A percentile compares a stretch with the other conserved stretches of the same genome.
Evolutionary conservation across 208 protist genomes (phyloP).

Genomic region (Trypanosoma avium): DNA sequence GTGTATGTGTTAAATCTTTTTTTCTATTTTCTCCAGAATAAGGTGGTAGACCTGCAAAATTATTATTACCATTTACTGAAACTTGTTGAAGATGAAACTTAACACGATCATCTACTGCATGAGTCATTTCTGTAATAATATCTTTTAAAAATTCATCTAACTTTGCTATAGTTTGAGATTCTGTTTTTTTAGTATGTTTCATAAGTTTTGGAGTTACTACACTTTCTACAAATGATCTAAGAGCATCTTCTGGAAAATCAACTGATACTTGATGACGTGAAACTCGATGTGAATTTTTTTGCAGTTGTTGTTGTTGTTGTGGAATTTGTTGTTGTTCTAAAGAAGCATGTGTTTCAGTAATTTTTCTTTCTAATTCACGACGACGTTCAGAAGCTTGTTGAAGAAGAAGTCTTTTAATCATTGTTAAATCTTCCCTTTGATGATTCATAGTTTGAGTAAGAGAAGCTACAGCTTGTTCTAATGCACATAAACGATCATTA

Average conservation of each 20-base stretch:
- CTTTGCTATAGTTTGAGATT: constrained; percentile 53
- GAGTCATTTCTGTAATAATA: constrained; percentile 47
- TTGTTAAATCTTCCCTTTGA: constrained; percentile 83
- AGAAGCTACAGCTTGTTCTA: constrained; percentile 76
- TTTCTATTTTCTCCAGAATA: neutral
- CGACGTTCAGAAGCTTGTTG: constrained; percentile 69
- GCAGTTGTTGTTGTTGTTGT: constrained; percentile 8
- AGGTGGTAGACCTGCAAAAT: neutral
- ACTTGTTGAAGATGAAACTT: constrained; percentile 19
- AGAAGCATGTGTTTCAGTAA: neutral
- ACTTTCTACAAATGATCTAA: constrained; percentile 70
- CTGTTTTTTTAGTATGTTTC: constrained; percentile 57
- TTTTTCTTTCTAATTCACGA: constrained; percentile 47
- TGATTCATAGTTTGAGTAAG: constrained; percentile 75
- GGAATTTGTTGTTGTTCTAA: constrained; percentile 16
- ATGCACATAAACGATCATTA: constrained; percentile 48
- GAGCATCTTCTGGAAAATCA: constrained; percentile 74
- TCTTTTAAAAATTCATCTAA: constrained; percentile 75
- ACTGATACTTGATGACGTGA: constrained; percentile 67
- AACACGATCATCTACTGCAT: constrained; percentile 60
- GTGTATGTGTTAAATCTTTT: neutral
- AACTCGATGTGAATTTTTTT: constrained; percentile 23
- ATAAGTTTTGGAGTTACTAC: constrained; percentile 56
- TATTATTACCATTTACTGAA: neutral
- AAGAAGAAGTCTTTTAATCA: constrained; percentile 84